phyloP scores from a whole-genome alignment of 306 rosid genomes.

The Rosa lucieae region DNA sequence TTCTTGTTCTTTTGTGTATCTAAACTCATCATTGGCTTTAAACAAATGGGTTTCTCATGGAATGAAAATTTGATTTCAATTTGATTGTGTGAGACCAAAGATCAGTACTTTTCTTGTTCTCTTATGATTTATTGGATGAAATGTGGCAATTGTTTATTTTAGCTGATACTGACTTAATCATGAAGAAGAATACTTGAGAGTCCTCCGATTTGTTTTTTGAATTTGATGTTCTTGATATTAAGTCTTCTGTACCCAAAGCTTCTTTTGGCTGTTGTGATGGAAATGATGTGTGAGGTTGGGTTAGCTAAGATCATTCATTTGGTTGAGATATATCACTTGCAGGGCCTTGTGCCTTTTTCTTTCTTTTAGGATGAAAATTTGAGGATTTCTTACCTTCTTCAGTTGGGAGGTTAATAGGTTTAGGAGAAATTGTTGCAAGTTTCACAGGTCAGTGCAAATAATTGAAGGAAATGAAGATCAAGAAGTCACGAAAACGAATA shows the following conservation, averaged over 20 bases:
- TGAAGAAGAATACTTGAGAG: background rate
- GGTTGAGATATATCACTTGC: background rate
- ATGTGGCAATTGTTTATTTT: background rate
- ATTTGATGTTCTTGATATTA: background rate
- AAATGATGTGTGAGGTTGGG: conserved; percentile 1
- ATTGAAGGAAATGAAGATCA: background rate
- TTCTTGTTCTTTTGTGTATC: background rate
- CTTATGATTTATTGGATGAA: background rate
- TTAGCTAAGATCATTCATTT: background rate
- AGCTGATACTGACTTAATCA: background rate
- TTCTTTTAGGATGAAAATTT: background rate
- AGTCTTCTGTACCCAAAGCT: background rate
- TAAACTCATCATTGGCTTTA: conserved; percentile 8
- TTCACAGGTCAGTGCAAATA: background rate
- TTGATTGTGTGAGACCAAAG: background rate
- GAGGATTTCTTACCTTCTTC: background rate
- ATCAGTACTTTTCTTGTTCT: background rate
- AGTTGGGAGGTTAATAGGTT: background rate
- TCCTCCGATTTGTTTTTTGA: background rate
- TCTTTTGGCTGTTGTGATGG: background rate
- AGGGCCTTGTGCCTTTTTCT: background rate
- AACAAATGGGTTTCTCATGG: conserved; percentile 6
- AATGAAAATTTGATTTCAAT: background rate
- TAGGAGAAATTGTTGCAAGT: background rate
- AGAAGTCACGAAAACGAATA: background rate